These are phyloP conservation scores for Piromyces sp. DNA, from an alignment of 192 early-diverging fungal genomes.

Conservation along the genomic window DNA sequence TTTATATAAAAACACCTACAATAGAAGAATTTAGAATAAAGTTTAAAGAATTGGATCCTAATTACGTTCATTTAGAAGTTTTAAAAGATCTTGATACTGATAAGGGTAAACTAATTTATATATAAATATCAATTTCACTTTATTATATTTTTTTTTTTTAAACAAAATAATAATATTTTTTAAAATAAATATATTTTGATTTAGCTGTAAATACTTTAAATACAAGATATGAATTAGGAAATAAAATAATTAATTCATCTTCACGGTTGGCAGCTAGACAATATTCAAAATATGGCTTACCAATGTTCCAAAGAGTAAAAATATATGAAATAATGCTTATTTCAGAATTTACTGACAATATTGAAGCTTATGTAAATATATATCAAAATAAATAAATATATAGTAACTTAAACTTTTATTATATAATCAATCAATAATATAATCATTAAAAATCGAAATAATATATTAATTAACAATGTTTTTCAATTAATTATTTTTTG, in stretches of 20 bases:
- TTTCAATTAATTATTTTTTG: too few species aligned
- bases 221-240: conserved; percentile 3
- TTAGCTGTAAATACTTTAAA: background rate
- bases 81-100: conserved; percentile 5
- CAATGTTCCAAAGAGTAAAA: conserved; percentile 10
- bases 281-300: conserved; percentile 20
- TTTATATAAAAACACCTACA: background rate
- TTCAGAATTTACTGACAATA: conserved; percentile 14
- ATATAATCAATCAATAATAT: too few species aligned
- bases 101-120: background rate
- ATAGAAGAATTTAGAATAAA: conserved; percentile 11
- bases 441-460: too few species aligned
- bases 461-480: too few species aligned
- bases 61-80: conserved; percentile 7
- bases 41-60: conserved; percentile 10
- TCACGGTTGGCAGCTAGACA: conserved; percentile 3
- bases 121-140: background rate
- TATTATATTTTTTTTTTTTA: too few species aligned
- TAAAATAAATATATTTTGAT: too few species aligned
- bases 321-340: conserved; percentile 26
- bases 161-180: background rate
- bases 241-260: conserved; percentile 2
- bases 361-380: conserved; percentile 5
- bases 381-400: too few species aligned
- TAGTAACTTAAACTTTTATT: too few species aligned